Percentiles rank a stretch among this genome's conserved stretches.
phyloP scores from a whole-genome alignment of 2,329 filamentous ascomycete species.

The Ophiostoma triangulosporum region DNA sequence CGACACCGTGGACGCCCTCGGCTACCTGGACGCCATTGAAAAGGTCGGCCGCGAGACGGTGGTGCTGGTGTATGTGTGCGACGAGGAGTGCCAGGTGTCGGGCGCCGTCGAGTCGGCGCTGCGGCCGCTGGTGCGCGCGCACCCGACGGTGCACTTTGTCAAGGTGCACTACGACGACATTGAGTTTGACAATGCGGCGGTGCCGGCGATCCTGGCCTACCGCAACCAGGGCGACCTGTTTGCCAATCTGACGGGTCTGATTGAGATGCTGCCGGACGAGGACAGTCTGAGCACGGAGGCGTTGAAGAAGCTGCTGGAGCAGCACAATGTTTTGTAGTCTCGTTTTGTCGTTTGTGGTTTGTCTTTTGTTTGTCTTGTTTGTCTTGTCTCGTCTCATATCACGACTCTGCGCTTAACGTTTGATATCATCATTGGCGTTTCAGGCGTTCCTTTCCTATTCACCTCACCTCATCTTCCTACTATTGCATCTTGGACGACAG shows the following conservation, averaged over 20 bases:
- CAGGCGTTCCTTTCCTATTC: neutral
- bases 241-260: slow-evolving; percentile 73
- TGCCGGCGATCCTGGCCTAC: slow-evolving; percentile 83
- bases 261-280: slow-evolving; percentile 66
- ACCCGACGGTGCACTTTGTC: slow-evolving; percentile 69
- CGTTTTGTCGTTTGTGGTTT: neutral
- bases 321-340: slow-evolving; percentile 35
- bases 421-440: neutral
- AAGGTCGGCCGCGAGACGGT: slow-evolving; percentile 68
- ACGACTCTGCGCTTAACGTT: neutral
- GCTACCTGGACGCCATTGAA: slow-evolving; percentile 93
- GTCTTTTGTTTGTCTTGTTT: neutral
- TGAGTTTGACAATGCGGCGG: slow-evolving; percentile 79
- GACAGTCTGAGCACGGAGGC: slow-evolving; percentile 43
- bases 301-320: slow-evolving; percentile 37
- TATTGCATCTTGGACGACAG: too few species aligned
- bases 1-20: slow-evolving; percentile 74
- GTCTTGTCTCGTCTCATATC: neutral
- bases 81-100: slow-evolving; percentile 71
- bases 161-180: slow-evolving; percentile 86
- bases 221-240: slow-evolving; percentile 78
- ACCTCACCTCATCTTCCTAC: too few species aligned
- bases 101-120: slow-evolving; percentile 67
- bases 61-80: slow-evolving; percentile 89
- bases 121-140: slow-evolving; percentile 54